Evolutionary conservation across 139 green algal species (phyloP).

Genomic region (Picochlorum costavermella): DNA sequence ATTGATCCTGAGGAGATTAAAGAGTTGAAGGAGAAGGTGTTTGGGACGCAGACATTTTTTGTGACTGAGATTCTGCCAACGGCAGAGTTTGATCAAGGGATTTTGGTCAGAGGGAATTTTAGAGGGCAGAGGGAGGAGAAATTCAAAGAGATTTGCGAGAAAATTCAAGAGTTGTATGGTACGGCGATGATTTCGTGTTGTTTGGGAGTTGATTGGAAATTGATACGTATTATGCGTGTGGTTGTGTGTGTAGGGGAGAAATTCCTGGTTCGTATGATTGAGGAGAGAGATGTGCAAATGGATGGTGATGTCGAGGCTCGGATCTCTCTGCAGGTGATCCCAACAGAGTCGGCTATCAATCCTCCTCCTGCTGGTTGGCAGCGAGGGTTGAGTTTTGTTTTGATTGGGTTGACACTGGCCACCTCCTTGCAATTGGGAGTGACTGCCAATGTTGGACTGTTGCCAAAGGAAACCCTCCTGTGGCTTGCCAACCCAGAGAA

Average conservation of each 20-base stretch:
- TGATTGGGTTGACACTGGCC: constrained; percentile 61
- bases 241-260: constrained; percentile 41
- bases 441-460: constrained; percentile 62
- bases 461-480: constrained; percentile 74
- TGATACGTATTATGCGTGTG: too few relatives aligned
- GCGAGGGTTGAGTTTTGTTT: constrained; percentile 41
- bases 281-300: constrained; percentile 48
- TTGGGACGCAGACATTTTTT: constrained; percentile 71
- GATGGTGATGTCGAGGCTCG: constrained; percentile 32
- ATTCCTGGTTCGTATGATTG: constrained; percentile 74
- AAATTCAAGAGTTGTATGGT: constrained; percentile 40
- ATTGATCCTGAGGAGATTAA: constrained; percentile 30
- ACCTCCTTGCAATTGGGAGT: constrained; percentile 65
- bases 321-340: constrained; percentile 66
- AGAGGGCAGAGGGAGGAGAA: constrained; percentile 40
- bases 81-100: constrained; percentile 31
- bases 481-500: constrained; percentile 65
- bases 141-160: constrained; percentile 37
- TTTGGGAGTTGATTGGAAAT: neutral
- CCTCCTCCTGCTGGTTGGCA: constrained; percentile 51
- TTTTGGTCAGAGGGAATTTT: constrained; percentile 78
- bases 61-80: constrained; percentile 60
- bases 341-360: constrained; percentile 42
- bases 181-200: neutral
- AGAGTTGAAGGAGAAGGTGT: constrained; percentile 59